Evolutionary conservation across 768 basidiomycete genomes (phyloP).

Genomic region (Boletus rubropictus): DNA sequence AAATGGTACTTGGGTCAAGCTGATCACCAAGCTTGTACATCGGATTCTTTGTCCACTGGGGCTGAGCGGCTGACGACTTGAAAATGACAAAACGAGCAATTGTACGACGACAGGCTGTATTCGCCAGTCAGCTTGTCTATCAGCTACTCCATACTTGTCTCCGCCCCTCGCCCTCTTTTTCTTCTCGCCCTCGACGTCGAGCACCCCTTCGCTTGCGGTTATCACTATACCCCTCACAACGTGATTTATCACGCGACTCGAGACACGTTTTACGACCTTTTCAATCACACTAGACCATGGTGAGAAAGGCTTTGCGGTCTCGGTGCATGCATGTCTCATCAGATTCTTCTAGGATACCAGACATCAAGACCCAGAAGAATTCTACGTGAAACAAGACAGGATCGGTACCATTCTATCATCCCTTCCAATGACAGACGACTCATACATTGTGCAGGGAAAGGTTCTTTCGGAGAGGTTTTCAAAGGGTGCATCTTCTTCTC

Average conservation of each 20-base stretch:
- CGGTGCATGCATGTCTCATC: slow-evolving; percentile 6
- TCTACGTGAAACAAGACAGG: slow-evolving; percentile 95
- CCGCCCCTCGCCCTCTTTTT: neutral
- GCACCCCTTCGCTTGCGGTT: neutral
- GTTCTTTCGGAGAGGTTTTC: slow-evolving; percentile 99
- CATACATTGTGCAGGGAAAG: slow-evolving; percentile 63
- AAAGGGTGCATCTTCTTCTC: slow-evolving; percentile 64
- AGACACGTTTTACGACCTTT: neutral
- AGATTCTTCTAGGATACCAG: slow-evolving; percentile 47
- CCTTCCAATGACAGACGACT: slow-evolving; percentile 13
- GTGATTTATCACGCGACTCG: slow-evolving; percentile 11
- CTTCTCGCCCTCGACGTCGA: slow-evolving; percentile 7
- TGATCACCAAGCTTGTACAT: neutral
- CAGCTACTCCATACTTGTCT: neutral
- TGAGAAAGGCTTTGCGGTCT: slow-evolving; percentile 2
- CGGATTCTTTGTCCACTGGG: neutral
- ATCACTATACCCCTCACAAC: slow-evolving; percentile 7
- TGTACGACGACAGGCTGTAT: slow-evolving; percentile 6
- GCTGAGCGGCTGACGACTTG: slow-evolving; percentile 25
- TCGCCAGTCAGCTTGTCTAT: slow-evolving; percentile 11
- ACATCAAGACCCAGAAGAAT: slow-evolving; percentile 89
- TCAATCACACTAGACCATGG: slow-evolving; percentile 16
- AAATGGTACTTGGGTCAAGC: neutral
- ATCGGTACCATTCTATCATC: slow-evolving; percentile 58
- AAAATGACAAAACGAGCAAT: slow-evolving; percentile 29